phyloP scores from a whole-genome alignment of 495 filamentous ascomycete species.

The Glonium stellatum region DNA sequence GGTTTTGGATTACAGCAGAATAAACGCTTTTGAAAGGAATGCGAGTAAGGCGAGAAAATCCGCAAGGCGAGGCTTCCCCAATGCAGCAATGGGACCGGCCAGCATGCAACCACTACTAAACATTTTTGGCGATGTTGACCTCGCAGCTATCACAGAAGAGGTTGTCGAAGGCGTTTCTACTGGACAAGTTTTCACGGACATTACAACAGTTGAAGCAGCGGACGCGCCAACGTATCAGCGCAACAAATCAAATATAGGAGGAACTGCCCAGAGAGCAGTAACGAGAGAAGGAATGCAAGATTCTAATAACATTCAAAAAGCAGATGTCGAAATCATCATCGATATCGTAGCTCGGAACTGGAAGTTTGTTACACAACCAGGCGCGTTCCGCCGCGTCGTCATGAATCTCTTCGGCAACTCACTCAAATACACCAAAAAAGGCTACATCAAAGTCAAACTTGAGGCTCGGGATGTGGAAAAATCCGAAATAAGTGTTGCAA shows the following conservation, averaged over 20 bases:
- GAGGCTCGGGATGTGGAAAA: neutral
- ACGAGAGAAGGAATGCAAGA: neutral
- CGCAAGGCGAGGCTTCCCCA: neutral
- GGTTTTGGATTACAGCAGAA: constrained; percentile 25
- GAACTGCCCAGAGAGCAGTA: neutral
- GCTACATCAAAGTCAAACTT: constrained; percentile 18
- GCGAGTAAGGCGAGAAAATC: constrained; percentile 5
- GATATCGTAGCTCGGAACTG: constrained; percentile 2
- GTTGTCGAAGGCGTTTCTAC: constrained; percentile 25
- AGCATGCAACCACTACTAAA: constrained; percentile 6
- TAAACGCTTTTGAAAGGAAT: constrained; percentile 20
- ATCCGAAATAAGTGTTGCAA: neutral
- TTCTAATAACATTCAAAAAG: neutral
- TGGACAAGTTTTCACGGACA: constrained; percentile 17
- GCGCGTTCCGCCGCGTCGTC: constrained; percentile 15
- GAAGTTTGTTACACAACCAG: constrained; percentile 9
- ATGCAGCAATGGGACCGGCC: neutral
- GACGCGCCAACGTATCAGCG: neutral
- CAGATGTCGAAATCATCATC: constrained; percentile 16
- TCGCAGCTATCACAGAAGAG: constrained; percentile 24
- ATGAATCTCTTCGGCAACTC: constrained; percentile 29
- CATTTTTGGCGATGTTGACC: constrained; percentile 23
- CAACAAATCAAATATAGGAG: neutral
- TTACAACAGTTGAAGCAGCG: constrained; percentile 2
- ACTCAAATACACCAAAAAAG: constrained; percentile 27